These are phyloP conservation scores for Wilcoxina mikolae DNA, from an alignment of 495 filamentous ascomycete species.

Conservation along the genomic window DNA sequence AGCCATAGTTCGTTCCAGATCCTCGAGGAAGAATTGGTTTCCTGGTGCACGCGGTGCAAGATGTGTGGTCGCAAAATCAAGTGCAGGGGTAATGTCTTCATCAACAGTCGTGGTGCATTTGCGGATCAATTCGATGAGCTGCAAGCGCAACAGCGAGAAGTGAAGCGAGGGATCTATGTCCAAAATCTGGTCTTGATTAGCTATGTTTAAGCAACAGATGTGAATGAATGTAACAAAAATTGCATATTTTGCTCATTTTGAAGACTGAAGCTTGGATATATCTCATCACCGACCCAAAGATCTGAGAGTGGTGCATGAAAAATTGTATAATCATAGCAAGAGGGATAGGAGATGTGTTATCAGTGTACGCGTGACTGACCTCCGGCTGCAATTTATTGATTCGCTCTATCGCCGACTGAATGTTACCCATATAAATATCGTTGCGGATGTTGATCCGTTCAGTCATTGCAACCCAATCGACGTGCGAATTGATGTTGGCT, in stretches of 20 bases:
- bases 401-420: constrained; percentile 67
- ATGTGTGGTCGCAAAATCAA: constrained; percentile 75
- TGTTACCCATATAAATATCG: constrained; percentile 67
- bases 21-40: constrained; percentile 65
- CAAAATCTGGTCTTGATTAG: constrained; percentile 48
- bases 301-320: constrained; percentile 99
- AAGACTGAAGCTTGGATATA: constrained; percentile 76
- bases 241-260: constrained; percentile 83
- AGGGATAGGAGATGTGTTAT: constrained; percentile 18
- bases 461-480: constrained; percentile 55
- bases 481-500: constrained; percentile 65
- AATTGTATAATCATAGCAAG: constrained; percentile 87
- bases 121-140: constrained; percentile 87
- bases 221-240: constrained; percentile 14
- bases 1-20: constrained; percentile 84
- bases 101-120: constrained; percentile 46
- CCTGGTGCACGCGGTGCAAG: constrained; percentile 68
- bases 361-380: constrained; percentile 42
- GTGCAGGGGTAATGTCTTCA: constrained; percentile 62
- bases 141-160: constrained; percentile 78
- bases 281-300: constrained; percentile 78
- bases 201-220: constrained; percentile 10
- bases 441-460: constrained; percentile 64
- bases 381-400: constrained; percentile 83
- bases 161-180: constrained; percentile 73